Conservation (phyloP, 2,329 filamentous ascomycete genomes). For the Phaeomoniella chlamydospora region DNA sequence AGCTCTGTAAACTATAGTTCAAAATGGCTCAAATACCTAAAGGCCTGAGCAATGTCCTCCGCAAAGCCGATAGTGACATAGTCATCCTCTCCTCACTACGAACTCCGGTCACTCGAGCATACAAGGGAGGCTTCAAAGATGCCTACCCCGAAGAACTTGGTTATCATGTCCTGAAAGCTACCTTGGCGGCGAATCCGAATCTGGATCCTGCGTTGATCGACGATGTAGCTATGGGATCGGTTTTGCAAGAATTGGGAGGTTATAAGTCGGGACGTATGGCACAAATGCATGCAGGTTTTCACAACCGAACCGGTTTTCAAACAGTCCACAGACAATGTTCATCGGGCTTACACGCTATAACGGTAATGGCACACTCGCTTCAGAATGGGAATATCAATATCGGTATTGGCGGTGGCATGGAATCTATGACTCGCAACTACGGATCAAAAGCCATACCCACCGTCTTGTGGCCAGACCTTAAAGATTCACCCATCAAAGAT, state of each 20-base stretch:
- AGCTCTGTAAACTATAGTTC: too few relatives aligned
- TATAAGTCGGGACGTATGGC: constrained; percentile 87
- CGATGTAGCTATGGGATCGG: constrained; percentile 76
- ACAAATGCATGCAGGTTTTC: constrained; percentile 67
- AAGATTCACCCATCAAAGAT: constrained; percentile 48
- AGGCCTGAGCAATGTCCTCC: constrained; percentile 61
- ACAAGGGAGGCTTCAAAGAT: constrained; percentile 73
- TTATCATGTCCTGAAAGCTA: constrained; percentile 46
- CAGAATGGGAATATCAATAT: constrained; percentile 55
- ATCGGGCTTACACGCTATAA: constrained; percentile 63
- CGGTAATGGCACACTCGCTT: constrained; percentile 60
- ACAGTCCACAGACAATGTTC: constrained; percentile 83
- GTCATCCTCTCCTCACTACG: constrained; percentile 85
- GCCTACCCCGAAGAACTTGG: constrained; percentile 86
- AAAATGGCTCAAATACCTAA: constrained; percentile 38
- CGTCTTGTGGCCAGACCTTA: constrained; percentile 62
- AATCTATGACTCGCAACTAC: constrained; percentile 93
- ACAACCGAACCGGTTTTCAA: constrained; percentile 59
- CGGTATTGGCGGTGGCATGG: constrained; percentile 80
- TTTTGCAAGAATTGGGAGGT: constrained; percentile 80
- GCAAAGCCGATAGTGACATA: constrained; percentile 66
- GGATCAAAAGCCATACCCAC: constrained; percentile 70
- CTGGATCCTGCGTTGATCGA: constrained; percentile 56
- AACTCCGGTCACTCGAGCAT: constrained; percentile 70
- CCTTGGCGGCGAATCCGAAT: constrained; percentile 56